phyloP scores from a whole-genome alignment of 2,329 filamentous ascomycete species.

The Zasmidium cellare region DNA sequence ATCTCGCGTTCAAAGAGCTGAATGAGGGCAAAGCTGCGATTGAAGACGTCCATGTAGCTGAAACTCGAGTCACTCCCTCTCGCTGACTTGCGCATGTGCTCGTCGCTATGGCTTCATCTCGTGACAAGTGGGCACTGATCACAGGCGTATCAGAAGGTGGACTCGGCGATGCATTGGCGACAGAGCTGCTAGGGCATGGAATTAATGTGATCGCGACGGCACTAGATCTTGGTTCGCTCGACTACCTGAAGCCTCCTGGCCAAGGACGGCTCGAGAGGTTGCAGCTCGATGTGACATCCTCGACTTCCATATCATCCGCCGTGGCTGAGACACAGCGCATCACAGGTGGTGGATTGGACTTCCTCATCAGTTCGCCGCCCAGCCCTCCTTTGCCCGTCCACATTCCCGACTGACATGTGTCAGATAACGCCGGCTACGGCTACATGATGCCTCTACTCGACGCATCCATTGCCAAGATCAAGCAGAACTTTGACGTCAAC shows the following conservation, averaged over 20 bases:
- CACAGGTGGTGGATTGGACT: slow-evolving; percentile 41
- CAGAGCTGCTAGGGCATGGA: slow-evolving; percentile 45
- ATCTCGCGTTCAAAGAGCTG: no score
- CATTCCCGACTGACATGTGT: neutral
- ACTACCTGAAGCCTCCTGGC: neutral
- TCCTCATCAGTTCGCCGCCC: slow-evolving; percentile 40
- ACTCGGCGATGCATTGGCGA: slow-evolving; percentile 48
- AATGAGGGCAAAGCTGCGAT: no score
- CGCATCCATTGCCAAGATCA: slow-evolving; percentile 42
- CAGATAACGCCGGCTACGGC: slow-evolving; percentile 45
- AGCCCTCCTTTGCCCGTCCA: neutral
- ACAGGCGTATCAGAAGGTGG: slow-evolving; percentile 49
- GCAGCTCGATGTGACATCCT: slow-evolving; percentile 42
- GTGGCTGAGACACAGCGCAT: slow-evolving; percentile 28
- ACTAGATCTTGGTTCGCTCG: slow-evolving; percentile 30
- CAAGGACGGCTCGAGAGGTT: slow-evolving; percentile 24
- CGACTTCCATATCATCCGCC: slow-evolving; percentile 36
- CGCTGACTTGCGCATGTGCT: no score
- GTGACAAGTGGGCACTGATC: slow-evolving; percentile 22
- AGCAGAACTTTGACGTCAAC: slow-evolving; percentile 52
- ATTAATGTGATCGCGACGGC: slow-evolving; percentile 44
- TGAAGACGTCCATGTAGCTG: no score
- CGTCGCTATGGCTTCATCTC: neutral
- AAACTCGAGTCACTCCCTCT: no score
- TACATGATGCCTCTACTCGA: slow-evolving; percentile 30